A percentile compares a stretch with the other conserved stretches of the same genome.
Evolutionary conservation across 1,139 yeast species (phyloP).

Genomic region (Chernovozyma aurita): DNA sequence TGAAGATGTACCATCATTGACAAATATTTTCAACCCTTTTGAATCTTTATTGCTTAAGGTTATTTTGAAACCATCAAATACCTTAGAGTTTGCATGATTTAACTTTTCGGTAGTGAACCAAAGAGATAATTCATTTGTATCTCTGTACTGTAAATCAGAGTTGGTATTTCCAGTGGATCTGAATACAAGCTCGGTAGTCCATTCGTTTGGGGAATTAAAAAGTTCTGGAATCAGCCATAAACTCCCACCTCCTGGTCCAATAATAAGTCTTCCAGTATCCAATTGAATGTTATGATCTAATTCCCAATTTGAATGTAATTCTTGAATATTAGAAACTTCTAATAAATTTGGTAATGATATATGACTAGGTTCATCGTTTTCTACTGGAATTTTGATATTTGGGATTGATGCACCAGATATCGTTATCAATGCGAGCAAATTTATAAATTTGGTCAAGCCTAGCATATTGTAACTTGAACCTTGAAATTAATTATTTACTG

Average conservation of each 20-base stretch:
- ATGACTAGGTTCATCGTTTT: constrained; percentile 15
- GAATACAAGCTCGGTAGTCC: constrained; percentile 59
- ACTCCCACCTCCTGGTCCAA: constrained; percentile 37
- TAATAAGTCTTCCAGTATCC: constrained; percentile 38
- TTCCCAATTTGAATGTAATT: constrained; percentile 27
- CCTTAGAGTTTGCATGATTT: constrained; percentile 38
- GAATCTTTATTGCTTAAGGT: constrained; percentile 46
- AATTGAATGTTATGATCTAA: constrained; percentile 21
- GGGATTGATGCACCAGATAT: not conserved
- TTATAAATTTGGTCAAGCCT: not conserved
- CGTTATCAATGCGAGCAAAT: not conserved
- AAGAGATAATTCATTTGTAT: constrained; percentile 46
- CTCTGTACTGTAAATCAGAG: constrained; percentile 22
- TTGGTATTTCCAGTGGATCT: constrained; percentile 47
- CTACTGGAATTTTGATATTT: not conserved
- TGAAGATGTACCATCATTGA: constrained; percentile 50
- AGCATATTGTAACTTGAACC: too few species aligned
- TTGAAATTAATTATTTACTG: too few species aligned
- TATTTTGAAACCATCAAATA: constrained; percentile 62
- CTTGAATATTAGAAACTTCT: constrained; percentile 17
- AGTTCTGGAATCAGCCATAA: constrained; percentile 44
- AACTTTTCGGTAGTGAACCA: constrained; percentile 38
- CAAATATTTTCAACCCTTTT: constrained; percentile 51
- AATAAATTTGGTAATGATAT: constrained; percentile 33
- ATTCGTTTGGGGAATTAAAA: constrained; percentile 33